These are phyloP conservation scores for Penicillium thymicola DNA, from an alignment of 2,329 filamentous ascomycete species.

Conservation along the genomic window DNA sequence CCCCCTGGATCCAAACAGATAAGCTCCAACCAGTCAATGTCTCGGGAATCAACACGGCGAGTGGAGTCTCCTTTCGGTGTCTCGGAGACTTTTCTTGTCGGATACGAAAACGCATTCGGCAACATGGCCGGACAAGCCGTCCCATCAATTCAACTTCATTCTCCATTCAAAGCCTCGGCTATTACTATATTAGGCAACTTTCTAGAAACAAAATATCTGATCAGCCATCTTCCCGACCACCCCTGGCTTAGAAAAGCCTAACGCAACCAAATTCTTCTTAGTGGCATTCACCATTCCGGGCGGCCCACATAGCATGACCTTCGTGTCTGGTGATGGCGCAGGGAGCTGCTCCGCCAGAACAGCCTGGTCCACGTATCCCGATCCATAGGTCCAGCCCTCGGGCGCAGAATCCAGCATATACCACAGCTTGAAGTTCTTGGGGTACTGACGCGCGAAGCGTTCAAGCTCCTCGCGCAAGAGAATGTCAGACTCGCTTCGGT, in stretches of 20 bases:
- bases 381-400: conserved; percentile 47
- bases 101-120: background rate
- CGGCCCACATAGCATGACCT: conserved; percentile 59
- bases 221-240: conserved; percentile 53
- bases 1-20: background rate
- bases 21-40: background rate
- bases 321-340: conserved; percentile 45
- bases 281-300: conserved; percentile 58
- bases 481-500: conserved; percentile 58
- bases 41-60: background rate
- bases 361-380: conserved; percentile 52
- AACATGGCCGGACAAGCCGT: background rate
- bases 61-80: background rate
- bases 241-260: conserved; percentile 54
- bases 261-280: conserved; percentile 49
- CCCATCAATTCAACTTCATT: background rate
- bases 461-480: conserved; percentile 57
- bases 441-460: conserved; percentile 49
- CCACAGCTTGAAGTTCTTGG: conserved; percentile 54
- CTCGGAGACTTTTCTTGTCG: background rate
- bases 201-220: conserved; percentile 52
- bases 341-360: conserved; percentile 53
- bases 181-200: conserved; percentile 28
- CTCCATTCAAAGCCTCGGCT: background rate
- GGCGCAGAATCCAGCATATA: conserved; percentile 54